Base-by-base conservation (phyloP, 2,329 filamentous ascomycete species). In the Pyricularia grisea region DNA sequence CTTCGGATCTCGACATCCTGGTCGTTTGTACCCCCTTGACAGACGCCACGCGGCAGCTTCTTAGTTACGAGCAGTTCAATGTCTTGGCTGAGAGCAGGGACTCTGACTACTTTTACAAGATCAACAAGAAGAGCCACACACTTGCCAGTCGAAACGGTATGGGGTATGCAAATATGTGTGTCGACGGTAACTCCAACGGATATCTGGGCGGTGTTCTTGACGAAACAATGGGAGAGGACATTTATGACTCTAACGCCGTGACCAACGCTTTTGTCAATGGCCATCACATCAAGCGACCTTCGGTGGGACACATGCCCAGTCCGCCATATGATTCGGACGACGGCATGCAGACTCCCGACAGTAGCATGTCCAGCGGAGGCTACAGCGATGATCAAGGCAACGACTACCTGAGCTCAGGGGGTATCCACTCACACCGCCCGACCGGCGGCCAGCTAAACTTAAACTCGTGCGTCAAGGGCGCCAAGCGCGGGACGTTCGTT, bases 21-120 rank as follows among this genome's bases (percentile, higher is more conserved):
- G 80, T 87, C 23, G 76, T 87, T n/a, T 77, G 82, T 3, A 75
- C 83, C 3, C 85, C 85, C 1, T 77, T 87, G 68, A 87, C 85
- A 0, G 74, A 78, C 12, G 77, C 78, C 72, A 87, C 85, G 0
- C 74, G 73, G 6, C 76, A 81, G n/a, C 74, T 87, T 12, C 79
- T 93, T n/a, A 79, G 83, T 11, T 78, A 78, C 25, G 74, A 77
- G 5, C 83, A 87, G 73, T 83, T 87, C 69, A 73, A 80, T 31
- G 77, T 86, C 25, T 75, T 87, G 3, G 74, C 75, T 1, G 74
- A 74, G 69, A 80, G 78, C 42, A 33, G 36, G 12, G 33, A 50
- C 36, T 50, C 65, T 9, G 36, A 50, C 3, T 42, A 42, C 65
- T 67, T 67, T 12, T n/a, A 25, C 3, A 20, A 14, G 2, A 25